These are phyloP conservation scores for Asterionellopsis glacialis DNA, from an alignment of 108 stramenopile genomes.

Conservation along the genomic window DNA sequence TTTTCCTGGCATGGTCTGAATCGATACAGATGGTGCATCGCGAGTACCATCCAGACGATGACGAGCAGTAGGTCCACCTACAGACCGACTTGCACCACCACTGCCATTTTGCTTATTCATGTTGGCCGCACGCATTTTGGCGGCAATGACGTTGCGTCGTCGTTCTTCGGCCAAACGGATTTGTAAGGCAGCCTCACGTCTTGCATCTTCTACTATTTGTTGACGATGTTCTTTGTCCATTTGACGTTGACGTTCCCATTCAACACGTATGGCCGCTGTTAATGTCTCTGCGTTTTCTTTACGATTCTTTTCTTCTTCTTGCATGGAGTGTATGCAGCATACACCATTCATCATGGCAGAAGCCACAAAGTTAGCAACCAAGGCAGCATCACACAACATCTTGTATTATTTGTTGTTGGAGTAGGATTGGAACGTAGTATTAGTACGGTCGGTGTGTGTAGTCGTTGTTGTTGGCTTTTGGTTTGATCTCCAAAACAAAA, in stretches of 20 bases:
- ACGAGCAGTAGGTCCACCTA: too few relatives aligned
- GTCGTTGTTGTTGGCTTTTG: too few relatives aligned
- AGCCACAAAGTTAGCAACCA: not conserved
- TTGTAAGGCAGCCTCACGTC: slow-evolving; percentile 4
- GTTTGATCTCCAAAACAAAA: too few relatives aligned
- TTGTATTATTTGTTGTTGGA: too few relatives aligned
- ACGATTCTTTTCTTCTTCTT: slow-evolving; percentile 1
- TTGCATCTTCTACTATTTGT: not conserved
- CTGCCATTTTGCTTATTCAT: too few relatives aligned
- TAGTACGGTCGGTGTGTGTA: too few relatives aligned
- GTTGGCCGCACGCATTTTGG: not conserved
- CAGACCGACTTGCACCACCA: too few relatives aligned
- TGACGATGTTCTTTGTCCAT: not conserved
- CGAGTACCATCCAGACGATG: too few relatives aligned
- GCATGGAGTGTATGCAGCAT: slow-evolving; percentile 11
- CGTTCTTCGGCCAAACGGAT: not conserved
- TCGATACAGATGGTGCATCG: too few relatives aligned
- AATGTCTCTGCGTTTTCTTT: not conserved
- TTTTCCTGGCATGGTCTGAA: too few relatives aligned
- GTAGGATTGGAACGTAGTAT: too few relatives aligned
- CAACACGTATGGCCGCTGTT: not conserved
- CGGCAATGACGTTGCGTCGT: not conserved
- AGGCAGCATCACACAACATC: too few relatives aligned
- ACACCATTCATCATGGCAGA: slow-evolving; percentile 14
- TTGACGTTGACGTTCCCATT: slow-evolving; percentile 10